These are phyloP conservation scores for Zasmidium cellare DNA, from an alignment of 2,329 filamentous ascomycete genomes.

Conservation along the genomic window DNA sequence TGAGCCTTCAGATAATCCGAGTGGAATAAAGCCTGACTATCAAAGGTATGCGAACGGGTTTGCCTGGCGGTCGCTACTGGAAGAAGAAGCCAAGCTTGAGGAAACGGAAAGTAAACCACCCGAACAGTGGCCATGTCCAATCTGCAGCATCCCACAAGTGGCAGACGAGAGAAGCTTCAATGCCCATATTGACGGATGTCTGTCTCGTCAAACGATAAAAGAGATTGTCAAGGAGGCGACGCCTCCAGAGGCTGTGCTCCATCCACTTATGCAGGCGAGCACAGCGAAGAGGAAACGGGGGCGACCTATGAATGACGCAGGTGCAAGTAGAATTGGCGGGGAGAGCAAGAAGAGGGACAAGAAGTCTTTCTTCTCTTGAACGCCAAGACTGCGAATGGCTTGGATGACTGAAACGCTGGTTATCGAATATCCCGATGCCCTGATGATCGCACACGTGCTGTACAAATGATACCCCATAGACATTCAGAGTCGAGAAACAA, in stretches of 20 bases:
- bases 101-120: constrained; percentile 18
- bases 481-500: constrained; percentile 28
- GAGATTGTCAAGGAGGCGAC: constrained; percentile 67
- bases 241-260: constrained; percentile 9
- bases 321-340: constrained; percentile 7
- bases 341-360: constrained; percentile 25
- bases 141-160: constrained; percentile 74
- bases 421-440: too few species aligned
- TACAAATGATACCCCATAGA: not conserved
- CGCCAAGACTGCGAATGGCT: not conserved
- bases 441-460: not conserved
- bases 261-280: constrained; percentile 14
- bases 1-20: not conserved
- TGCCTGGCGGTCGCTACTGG: constrained; percentile 34
- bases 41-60: constrained; percentile 35
- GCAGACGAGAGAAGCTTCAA: constrained; percentile 81
- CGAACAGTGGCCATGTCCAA: constrained; percentile 79
- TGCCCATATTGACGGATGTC: constrained; percentile 85
- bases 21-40: constrained; percentile 24
- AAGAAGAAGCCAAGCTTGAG: constrained; percentile 25
- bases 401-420: not conserved
- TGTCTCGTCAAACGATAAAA: constrained; percentile 82
- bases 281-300: constrained; percentile 32
- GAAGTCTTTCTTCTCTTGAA: constrained; percentile 30
- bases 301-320: constrained; percentile 7